These are phyloP conservation scores for Nepenthes mirabilis DNA, from an alignment of 148 eudicot species.

Conservation along the genomic window DNA sequence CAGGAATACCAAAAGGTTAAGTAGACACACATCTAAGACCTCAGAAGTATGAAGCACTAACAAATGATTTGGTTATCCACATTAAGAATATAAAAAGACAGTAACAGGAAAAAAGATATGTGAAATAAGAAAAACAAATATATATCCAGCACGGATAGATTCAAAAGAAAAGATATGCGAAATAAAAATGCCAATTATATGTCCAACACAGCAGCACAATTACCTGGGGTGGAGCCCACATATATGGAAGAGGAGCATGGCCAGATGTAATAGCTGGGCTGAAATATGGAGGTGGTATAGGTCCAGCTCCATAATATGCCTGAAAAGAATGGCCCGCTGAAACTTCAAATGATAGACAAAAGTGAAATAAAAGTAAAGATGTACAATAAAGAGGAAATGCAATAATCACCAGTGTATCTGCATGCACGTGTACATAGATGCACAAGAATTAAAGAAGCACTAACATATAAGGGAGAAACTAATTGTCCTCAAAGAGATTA, in stretches of 20 bases:
- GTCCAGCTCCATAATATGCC: slow-evolving; percentile 46
- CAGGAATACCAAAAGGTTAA: slow-evolving; percentile 9
- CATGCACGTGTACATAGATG: background rate
- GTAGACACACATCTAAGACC: background rate
- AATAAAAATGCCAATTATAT: too few species aligned
- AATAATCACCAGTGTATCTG: background rate
- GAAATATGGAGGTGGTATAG: slow-evolving; percentile 30
- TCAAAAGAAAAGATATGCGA: background rate
- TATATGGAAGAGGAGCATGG: slow-evolving; percentile 33
- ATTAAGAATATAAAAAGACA: background rate
- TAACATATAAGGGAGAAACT: background rate
- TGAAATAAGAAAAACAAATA: too few species aligned
- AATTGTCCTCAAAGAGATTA: background rate
- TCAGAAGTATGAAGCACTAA: slow-evolving; percentile 2
- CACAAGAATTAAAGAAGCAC: background rate
- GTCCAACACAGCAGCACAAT: background rate
- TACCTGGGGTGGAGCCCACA: slow-evolving; percentile 48
- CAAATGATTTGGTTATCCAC: background rate
- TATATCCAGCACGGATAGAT: background rate
- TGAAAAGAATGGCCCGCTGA: slow-evolving; percentile 8
- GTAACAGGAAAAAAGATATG: background rate
- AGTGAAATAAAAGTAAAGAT: too few species aligned
- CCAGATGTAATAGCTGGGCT: slow-evolving; percentile 32
- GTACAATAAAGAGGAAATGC: background rate
- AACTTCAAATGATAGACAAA: background rate